Conservation (phyloP, 495 filamentous ascomycete species). For the Lophiotrema nucula region DNA sequence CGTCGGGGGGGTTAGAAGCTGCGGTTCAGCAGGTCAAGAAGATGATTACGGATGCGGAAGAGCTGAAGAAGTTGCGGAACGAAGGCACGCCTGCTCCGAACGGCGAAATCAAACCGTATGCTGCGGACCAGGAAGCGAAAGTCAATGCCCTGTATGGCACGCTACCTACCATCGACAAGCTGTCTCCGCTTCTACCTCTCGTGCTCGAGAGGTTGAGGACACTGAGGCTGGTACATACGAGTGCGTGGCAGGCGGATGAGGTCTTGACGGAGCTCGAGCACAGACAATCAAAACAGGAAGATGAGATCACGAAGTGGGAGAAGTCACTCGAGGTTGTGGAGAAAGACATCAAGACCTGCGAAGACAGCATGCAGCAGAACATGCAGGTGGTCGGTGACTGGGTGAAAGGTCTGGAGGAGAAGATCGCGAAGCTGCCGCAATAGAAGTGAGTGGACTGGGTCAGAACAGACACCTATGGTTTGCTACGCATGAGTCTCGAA, state of each 20-base stretch:
- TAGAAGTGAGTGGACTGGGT: too few relatives aligned
- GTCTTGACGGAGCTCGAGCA: conserved; percentile 72
- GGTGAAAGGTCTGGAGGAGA: conserved; percentile 83
- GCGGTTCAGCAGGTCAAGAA: conserved; percentile 71
- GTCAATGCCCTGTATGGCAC: conserved; percentile 91
- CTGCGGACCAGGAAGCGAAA: conserved; percentile 62
- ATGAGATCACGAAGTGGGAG: conserved; percentile 82
- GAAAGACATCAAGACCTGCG: conserved; percentile 63
- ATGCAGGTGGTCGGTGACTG: conserved; percentile 78
- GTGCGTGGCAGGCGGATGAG: conserved; percentile 81
- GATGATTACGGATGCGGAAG: conserved; percentile 75
- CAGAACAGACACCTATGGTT: too few relatives aligned
- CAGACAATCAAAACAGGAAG: conserved; percentile 76
- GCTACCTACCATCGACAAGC: conserved; percentile 81
- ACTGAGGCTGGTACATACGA: conserved; percentile 78
- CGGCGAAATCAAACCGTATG: neutral
- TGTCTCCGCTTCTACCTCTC: conserved; percentile 80
- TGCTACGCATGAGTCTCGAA: too few relatives aligned
- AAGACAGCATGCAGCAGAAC: conserved; percentile 70
- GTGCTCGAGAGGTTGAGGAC: conserved; percentile 83
- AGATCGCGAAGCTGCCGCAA: conserved; percentile 54
- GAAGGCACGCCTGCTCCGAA: conserved; percentile 42
- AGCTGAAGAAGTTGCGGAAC: conserved; percentile 69
- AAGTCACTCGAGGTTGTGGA: conserved; percentile 80
- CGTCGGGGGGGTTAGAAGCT: conserved; percentile 67